Evolutionary conservation across 306 rosid genomes (phyloP), one percentile per base, ranked within the genome.

Genomic region (Prunus dulcis): DNA sequence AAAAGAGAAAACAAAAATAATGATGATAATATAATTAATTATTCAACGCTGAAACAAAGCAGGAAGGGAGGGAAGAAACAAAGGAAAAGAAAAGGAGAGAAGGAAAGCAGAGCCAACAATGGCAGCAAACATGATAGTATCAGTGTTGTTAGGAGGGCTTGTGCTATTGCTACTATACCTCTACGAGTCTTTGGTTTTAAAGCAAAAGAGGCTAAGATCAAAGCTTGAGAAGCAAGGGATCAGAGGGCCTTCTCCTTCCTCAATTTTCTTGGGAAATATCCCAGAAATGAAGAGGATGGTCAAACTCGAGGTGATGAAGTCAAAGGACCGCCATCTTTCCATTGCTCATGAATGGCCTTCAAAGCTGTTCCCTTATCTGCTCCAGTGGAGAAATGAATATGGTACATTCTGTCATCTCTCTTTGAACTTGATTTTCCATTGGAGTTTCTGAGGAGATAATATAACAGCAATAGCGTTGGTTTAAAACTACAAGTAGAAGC

Each of bases 181-280:
- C 13, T 75, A 64, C 15, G 58, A 84, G 4, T 65, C 12, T 11
- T 13, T 87, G 51, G 43, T 81, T 1, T 49, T 74, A 83, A 87
- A 75, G 49, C 93, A 89, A 64, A 78, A 32, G 74, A 68, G 85
- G 47, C 67, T 80, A 0, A 72, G 91, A 82, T 78, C 84, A 20
- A 88, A 82, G 85, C 87, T 92, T 77, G 78, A 67, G 5, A 83
- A 30, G 49, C 92, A 93, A 55, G 93, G 93, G 11, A 88, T 90
- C 50, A n/a, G 68, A 73, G 96, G 97, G 0, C 92, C 93, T 73
- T 63, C 84, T 8, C 81, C 92, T 61, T 85, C 88, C 17, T 7
- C 45, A 14, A 73, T 87, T 6, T 62, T 81, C 64, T 67, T 84
- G 12, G 97, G 97, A 17, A 90, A 88, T 57, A 75, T 90, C 28